A percentile compares a stretch with the other conserved stretches of the same genome.
Conservation (phyloP, 208 protist species). For the Jaenimonas drosophilae region DNA sequence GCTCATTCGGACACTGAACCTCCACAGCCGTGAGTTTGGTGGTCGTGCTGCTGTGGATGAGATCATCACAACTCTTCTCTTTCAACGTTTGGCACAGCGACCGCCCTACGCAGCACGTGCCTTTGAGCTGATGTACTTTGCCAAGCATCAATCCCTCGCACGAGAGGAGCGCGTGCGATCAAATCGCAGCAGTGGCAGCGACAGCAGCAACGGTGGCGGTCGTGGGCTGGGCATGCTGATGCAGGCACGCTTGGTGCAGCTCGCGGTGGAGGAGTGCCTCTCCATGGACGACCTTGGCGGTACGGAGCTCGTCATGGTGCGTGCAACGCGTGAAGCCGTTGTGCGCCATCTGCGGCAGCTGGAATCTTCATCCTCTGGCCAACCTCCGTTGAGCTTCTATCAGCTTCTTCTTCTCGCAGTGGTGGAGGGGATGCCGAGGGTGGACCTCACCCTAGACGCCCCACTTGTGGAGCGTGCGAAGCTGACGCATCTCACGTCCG, state of each 20-base stretch:
- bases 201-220: too few relatives aligned
- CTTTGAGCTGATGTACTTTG: too few relatives aligned
- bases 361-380: slow-evolving; percentile 6
- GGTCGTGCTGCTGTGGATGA: slow-evolving; percentile 13
- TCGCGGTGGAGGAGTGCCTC: too few relatives aligned
- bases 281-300: too few relatives aligned
- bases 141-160: too few relatives aligned
- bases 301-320: too few relatives aligned
- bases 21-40: slow-evolving; percentile 31
- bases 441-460: slow-evolving; percentile 38
- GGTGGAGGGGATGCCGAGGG: slow-evolving; percentile 60
- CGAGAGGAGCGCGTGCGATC: too few relatives aligned
- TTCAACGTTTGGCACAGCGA: background rate
- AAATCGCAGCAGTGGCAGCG: too few relatives aligned
- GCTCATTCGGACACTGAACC: slow-evolving; percentile 23
- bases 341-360: background rate
- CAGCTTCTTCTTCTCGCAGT: slow-evolving; percentile 48
- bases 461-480: slow-evolving; percentile 32
- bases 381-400: slow-evolving; percentile 45
- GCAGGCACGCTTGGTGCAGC: too few relatives aligned
- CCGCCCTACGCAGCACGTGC: too few relatives aligned
- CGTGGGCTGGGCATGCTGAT: too few relatives aligned
- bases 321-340: too few relatives aligned
- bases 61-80: background rate
- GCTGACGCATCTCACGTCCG: slow-evolving; percentile 25